A percentile compares a stretch with the other conserved stretches of the same genome.
Conservation (phyloP, 2,329 filamentous ascomycete species). For the Penicillium sp. region DNA sequence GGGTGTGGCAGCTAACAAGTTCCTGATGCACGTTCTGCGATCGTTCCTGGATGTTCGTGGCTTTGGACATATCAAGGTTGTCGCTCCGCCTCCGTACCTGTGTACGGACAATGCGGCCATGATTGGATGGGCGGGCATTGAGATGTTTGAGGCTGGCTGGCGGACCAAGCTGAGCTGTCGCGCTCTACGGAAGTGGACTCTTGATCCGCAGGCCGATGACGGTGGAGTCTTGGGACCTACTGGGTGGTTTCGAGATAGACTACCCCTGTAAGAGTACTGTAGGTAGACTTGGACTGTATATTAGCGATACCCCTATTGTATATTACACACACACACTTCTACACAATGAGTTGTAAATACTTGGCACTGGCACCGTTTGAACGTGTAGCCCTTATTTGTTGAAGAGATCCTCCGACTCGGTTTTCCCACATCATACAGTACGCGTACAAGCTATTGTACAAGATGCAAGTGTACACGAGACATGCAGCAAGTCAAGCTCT, state of each 20-base stretch:
- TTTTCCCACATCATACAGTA: background rate
- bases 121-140: constrained; percentile 91
- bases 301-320: constrained; percentile 26
- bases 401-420: background rate
- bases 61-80: constrained; percentile 62
- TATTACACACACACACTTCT: constrained; percentile 3
- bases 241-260: constrained; percentile 53
- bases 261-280: constrained; percentile 31
- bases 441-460: background rate
- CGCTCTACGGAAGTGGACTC: constrained; percentile 71
- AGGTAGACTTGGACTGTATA: constrained; percentile 21
- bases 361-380: background rate
- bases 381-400: background rate
- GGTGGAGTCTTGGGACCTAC: constrained; percentile 68
- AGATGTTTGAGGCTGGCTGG: constrained; percentile 86
- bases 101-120: constrained; percentile 98
- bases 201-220: constrained; percentile 64
- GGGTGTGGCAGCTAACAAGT: constrained; percentile 85
- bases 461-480: constrained; percentile 5
- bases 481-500: constrained; percentile 14
- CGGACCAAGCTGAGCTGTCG: constrained; percentile 63
- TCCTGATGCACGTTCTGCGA: constrained; percentile 69
- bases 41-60: constrained; percentile 69
- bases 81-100: constrained; percentile 73
- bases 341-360: background rate